These are phyloP conservation scores for Chytriomyces confervae DNA, from an alignment of 192 early-diverging fungal genomes.

Conservation along the genomic window DNA sequence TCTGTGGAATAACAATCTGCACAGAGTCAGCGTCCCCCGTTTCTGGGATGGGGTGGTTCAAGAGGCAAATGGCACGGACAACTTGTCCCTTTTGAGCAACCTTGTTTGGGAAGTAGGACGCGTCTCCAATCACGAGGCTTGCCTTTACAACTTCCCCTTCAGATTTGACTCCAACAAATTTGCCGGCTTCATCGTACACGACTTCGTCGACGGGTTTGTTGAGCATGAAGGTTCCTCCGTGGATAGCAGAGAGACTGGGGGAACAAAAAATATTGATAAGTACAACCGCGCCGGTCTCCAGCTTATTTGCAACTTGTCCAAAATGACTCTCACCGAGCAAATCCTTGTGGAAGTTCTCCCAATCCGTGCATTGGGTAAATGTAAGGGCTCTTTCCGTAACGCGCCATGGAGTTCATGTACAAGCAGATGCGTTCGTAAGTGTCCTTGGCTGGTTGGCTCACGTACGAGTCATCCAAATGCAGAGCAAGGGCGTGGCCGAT, in stretches of 20 bases:
- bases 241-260: conserved; percentile 89
- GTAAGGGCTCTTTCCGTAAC: conserved; percentile 95
- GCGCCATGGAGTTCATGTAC: conserved; percentile 89
- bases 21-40: conserved; percentile 84
- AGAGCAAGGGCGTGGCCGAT: conserved; percentile 97
- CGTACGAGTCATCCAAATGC: conserved; percentile 84
- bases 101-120: conserved; percentile 84
- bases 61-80: conserved; percentile 93
- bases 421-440: conserved; percentile 89
- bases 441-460: conserved; percentile 71
- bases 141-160: conserved; percentile 83
- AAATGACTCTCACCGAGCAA: conserved; percentile 65
- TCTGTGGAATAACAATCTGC: conserved; percentile 97
- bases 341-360: conserved; percentile 97
- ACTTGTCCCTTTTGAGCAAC: conserved; percentile 83
- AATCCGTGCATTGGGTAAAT: conserved; percentile 98
- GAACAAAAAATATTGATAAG: neutral
- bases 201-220: conserved; percentile 90
- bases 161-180: conserved; percentile 85
- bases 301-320: neutral
- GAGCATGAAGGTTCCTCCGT: conserved; percentile 99
- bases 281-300: conserved; percentile 26
- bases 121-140: conserved; percentile 92
- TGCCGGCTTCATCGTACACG: conserved; percentile 79
- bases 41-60: conserved; percentile 89